phyloP scores from a whole-genome alignment of 2,329 filamentous ascomycete genomes.

The Blastomyces gilchristii region DNA sequence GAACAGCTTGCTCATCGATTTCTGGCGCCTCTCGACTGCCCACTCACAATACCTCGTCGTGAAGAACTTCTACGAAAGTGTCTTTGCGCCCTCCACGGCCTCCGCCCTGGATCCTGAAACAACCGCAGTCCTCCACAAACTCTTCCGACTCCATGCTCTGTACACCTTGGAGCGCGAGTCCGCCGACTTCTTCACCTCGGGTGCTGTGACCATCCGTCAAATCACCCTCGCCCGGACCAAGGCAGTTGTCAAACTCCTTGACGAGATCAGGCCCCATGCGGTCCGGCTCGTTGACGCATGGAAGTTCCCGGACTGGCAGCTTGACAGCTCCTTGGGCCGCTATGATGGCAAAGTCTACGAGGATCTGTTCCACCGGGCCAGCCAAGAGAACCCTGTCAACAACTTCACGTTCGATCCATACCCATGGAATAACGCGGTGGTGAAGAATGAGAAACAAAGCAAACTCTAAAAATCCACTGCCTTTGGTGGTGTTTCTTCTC shows the following conservation, averaged over 20 bases:
- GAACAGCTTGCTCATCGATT: constrained; percentile 69
- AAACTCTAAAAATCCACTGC: constrained; percentile 25
- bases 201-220: constrained; percentile 60
- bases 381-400: constrained; percentile 63
- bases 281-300: constrained; percentile 62
- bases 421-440: constrained; percentile 50
- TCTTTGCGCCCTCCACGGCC: constrained; percentile 47
- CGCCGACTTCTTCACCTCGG: constrained; percentile 60
- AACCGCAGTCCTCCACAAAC: constrained; percentile 53
- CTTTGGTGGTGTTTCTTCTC: constrained; percentile 12
- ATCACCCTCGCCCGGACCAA: constrained; percentile 59
- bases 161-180: constrained; percentile 59
- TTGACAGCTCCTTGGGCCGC: constrained; percentile 60
- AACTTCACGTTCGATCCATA: constrained; percentile 62
- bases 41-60: constrained; percentile 69
- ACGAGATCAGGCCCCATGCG: constrained; percentile 63
- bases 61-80: constrained; percentile 65
- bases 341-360: constrained; percentile 68
- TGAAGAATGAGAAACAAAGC: constrained; percentile 44
- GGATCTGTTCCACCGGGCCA: constrained; percentile 63
- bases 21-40: constrained; percentile 64
- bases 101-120: constrained; percentile 44
- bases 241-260: constrained; percentile 58
- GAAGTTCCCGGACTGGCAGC: constrained; percentile 69
- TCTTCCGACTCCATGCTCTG: constrained; percentile 56